Evolutionary conservation across 306 rosid genomes (phyloP).

Genomic region (Citrullus amarus): DNA sequence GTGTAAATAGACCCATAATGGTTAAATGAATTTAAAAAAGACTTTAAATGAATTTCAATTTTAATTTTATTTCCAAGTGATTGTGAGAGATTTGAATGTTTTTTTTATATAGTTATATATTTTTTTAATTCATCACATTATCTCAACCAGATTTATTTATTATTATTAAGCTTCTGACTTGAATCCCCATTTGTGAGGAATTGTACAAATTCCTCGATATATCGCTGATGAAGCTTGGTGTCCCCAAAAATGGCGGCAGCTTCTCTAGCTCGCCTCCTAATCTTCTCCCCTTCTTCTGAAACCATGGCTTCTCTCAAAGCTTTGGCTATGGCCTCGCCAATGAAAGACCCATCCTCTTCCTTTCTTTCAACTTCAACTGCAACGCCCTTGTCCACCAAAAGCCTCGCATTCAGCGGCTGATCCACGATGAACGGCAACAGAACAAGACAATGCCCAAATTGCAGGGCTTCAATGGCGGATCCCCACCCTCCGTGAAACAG

Average conservation of each 20-base stretch:
- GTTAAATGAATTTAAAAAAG: too few relatives aligned
- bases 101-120: too few relatives aligned
- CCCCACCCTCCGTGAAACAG: conserved; percentile 39
- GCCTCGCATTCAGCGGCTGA: conserved; percentile 31
- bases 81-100: too few relatives aligned
- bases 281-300: conserved; percentile 25
- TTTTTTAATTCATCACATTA: too few relatives aligned
- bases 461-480: conserved; percentile 26
- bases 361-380: conserved; percentile 21
- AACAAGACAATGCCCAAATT: conserved; percentile 28
- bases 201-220: conserved; percentile 4
- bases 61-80: too few relatives aligned
- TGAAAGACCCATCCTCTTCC: conserved; percentile 32
- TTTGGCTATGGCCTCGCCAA: conserved; percentile 20
- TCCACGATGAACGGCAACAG: conserved; percentile 25
- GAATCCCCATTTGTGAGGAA: not conserved
- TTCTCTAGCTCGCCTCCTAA: conserved; percentile 19
- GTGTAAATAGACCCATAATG: too few relatives aligned
- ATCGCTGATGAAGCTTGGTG: conserved; percentile 9
- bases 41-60: too few relatives aligned
- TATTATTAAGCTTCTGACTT: too few relatives aligned
- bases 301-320: conserved; percentile 19
- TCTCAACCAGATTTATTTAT: too few relatives aligned
- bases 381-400: conserved; percentile 27
- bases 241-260: conserved; percentile 16